Evolutionary conservation across 2,329 filamentous ascomycete genomes (phyloP), one percentile per base, ranked within the genome.

Genomic region (Clonostachys rosea): DNA sequence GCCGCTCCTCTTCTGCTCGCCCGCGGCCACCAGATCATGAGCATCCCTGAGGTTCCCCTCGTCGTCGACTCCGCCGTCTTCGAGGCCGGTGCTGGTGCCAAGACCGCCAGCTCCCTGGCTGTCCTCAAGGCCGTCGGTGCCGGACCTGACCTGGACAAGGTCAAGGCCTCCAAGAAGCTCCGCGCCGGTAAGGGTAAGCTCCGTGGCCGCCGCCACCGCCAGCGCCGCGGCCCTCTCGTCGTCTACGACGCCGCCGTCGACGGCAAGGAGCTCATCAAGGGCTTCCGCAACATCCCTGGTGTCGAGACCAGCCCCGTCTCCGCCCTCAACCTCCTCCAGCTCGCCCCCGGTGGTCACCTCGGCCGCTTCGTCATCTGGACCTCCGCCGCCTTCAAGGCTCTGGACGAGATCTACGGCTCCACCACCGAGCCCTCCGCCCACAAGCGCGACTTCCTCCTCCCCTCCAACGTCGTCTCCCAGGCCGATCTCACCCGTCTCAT

Each of bases 301-400:
- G 91, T 97, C 60, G 94, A 99, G 88, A 96, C 91, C 59, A 91
- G 82, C 68, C 86, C 91, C 61, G 91, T 96, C 74, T 91, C 87
- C 77, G 79, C 90, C 58, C 84, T 99, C 66, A 96, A 97, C 85
- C 91, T 97, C 66, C 90, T 99, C 72, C 94, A 99, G 83, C 90
- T 99, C 70, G 94, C 94, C 59, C 94, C 94, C 61, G 94, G 94
- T 83, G 95, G 94, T 66, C 94, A 99, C 79, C 89, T 99, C 63
- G 94, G 94, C 64, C 94, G 94, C 68, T 99, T 99, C 85, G 84
- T 99, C 74, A 83, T 99, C 83, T 99, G 94, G 94, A 94, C 94
- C 64, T 99, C 95, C 46, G 82, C 89, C 58, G 94, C 94, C 57
- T 97, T 99, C 83, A 86, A 91, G 76, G 89, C 92, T 57, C 89